Base-by-base conservation (phyloP, 441 rosid genomes). In the Capsella rubella region DNA sequence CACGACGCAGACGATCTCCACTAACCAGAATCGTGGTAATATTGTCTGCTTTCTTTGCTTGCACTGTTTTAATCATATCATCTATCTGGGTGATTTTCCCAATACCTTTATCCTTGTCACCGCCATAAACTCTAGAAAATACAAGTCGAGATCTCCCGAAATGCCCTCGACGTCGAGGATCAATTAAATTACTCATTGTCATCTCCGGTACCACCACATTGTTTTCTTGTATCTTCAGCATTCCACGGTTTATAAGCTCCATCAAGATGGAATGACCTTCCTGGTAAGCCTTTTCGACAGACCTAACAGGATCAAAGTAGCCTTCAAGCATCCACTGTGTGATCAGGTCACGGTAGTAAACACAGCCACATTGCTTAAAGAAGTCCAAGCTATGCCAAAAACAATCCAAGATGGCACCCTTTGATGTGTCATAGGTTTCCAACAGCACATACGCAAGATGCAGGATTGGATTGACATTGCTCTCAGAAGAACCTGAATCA, bases 291-390 rank as follows among this genome's bases (percentile, higher is more conserved):
- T 78, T 69, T 51, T 84, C 82, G 5, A 86, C 74, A 34, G 59
- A 47, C 72, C 80, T 69, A 8, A 47, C 5, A 47, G 74, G 55
- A 63, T 74, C 82, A 55, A 87, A 82, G 56, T 57, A 82, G 29
- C 92, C 90, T 77, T 90, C 92, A 79, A 87, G 67, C 47, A 86
- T 81, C 95, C 90, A 87, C 11, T 82, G 80, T 10, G 85, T 67
- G 67, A 87, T 86, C 84, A 87, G 66, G 59, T 86, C 86, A 55
- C 79, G 80, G 74, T 76, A 86, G 78, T 87, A 82, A 64, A 85
- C 78, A 2, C 78, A 46, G 25, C 79, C 80, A 75, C 65, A 80
- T 3, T 49, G 73, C 57, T 4, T 6, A 60, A 77, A 81, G 47
- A 82, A 81, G 46, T 76, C 79, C 63, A 74, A 80, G 73, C 85